These are phyloP conservation scores for Macroventuria anomochaeta DNA, from an alignment of 2,329 filamentous ascomycete genomes.

Conservation along the genomic window DNA sequence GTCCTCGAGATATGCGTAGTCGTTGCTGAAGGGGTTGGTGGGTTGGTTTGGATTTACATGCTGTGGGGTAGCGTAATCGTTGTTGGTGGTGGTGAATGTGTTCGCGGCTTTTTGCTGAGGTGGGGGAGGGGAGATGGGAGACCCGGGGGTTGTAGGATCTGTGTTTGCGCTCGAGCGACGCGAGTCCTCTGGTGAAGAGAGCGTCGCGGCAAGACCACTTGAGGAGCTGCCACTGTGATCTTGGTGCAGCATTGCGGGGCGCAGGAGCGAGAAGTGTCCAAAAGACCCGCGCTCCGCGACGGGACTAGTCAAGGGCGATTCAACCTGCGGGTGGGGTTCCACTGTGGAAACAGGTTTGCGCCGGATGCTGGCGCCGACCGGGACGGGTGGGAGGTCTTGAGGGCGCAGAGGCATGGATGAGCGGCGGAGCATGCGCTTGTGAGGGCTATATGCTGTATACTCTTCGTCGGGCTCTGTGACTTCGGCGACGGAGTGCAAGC, in stretches of 20 bases:
- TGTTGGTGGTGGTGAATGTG: neutral
- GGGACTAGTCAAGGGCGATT: constrained; percentile 24
- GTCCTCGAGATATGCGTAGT: constrained; percentile 40
- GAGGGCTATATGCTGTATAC: constrained; percentile 26
- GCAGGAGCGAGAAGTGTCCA: constrained; percentile 25
- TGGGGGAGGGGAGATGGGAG: constrained; percentile 15
- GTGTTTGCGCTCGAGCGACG: constrained; percentile 16
- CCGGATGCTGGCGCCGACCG: constrained; percentile 28
- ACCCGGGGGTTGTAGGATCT: constrained; percentile 20
- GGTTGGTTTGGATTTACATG: constrained; percentile 15
- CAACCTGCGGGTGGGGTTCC: neutral
- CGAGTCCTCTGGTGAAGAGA: constrained; percentile 10
- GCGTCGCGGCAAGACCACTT: constrained; percentile 24
- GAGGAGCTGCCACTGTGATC: constrained; percentile 37
- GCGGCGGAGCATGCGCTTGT: constrained; percentile 11
- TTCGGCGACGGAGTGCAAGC: constrained; percentile 44
- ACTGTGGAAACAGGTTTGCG: constrained; percentile 32
- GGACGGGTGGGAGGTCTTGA: constrained; percentile 22
- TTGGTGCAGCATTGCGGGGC: constrained; percentile 27
- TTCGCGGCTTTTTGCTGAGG: neutral
- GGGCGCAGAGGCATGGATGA: constrained; percentile 16
- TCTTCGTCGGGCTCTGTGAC: constrained; percentile 39
- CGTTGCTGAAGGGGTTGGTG: constrained; percentile 36
- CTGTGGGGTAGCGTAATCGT: neutral
- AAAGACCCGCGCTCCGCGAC: constrained; percentile 29